Percentiles rank a stretch among this genome's conserved stretches.
Conservation (phyloP, 805 yeast species). For the Saturnispora quitensis region DNA sequence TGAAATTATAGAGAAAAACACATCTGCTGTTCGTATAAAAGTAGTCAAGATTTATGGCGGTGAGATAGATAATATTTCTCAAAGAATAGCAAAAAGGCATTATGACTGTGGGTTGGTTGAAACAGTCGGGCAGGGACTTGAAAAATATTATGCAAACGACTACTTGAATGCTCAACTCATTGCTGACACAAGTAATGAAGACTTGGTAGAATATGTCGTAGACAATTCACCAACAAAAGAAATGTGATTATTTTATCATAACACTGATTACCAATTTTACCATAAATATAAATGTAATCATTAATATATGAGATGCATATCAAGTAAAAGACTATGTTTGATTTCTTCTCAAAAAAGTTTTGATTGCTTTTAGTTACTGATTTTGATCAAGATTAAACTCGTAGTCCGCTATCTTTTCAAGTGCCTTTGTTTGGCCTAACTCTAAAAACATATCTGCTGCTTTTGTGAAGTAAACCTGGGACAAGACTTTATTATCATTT, state of each 20-base stretch:
- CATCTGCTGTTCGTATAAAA: constrained; percentile 26
- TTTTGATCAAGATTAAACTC: neutral
- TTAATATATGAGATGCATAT: neutral
- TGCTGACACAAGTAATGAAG: constrained; percentile 10
- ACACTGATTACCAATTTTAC: neutral
- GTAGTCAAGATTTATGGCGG: constrained; percentile 17
- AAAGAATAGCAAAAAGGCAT: constrained; percentile 62
- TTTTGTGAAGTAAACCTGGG: constrained; percentile 55
- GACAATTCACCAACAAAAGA: constrained; percentile 9
- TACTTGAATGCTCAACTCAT: constrained; percentile 45
- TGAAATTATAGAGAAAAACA: constrained; percentile 20
- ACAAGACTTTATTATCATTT: constrained; percentile 42
- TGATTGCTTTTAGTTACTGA: neutral
- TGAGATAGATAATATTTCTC: constrained; percentile 23
- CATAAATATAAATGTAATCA: neutral
- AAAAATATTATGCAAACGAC: constrained; percentile 49
- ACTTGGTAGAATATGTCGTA: constrained; percentile 16
- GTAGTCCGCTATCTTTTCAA: constrained; percentile 58
- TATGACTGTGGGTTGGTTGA: constrained; percentile 44
- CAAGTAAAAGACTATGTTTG: neutral
- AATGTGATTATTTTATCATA: neutral
- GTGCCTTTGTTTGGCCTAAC: constrained; percentile 53
- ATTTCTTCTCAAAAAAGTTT: neutral
- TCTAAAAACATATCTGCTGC: constrained; percentile 63
- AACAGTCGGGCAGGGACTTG: constrained; percentile 40